Base-by-base conservation (phyloP, 2,329 filamentous ascomycete genomes). In the Acrodontium crateriforme region DNA sequence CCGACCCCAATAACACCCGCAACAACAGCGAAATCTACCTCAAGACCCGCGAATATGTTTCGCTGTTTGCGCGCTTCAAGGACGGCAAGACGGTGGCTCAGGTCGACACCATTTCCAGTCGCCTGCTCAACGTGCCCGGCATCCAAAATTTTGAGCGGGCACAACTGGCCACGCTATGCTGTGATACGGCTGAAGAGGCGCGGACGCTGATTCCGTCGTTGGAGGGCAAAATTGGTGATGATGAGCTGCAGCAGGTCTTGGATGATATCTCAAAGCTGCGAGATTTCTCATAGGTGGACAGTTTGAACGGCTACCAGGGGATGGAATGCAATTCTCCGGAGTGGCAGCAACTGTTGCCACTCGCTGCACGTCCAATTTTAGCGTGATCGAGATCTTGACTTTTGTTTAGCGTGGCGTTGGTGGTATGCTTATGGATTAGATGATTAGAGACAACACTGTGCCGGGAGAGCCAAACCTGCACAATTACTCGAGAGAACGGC, bases 31-130 rank as follows among this genome's bases (percentile, higher is more conserved):
- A 10, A 8, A 32, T 44, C 31, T 44, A 39, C 36, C 30, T 39
- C 36, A 48, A 47, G 31, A 49, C 44, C 15, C 69, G 84, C 40
- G 82, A 85, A 50, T 95, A 98, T 58, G 73, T 95, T 29, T 84
- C 93, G 46, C 75, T 84, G 38, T 98, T 98, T 58, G 79, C 85
- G 11, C 80, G 89, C 18, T 95, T 95, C 69, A 92, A 93, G 61
- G 76, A 89, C 42, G 80, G 93, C 49, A 81, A 93, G 59, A 81
- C 83, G n/a, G 83, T 95, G 17, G 84, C 92, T 58, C 74, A 82
- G 34, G 63, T 94, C 44, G 68, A 47, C 27, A 39, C 38, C 24
- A 46, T 46, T 28, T 42, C 38, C 16, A 40, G 32, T 15, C 74
- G 83, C 52, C 63, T 98, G 44, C 80, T 44, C 19, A 32, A 32